Evolutionary conservation across 441 rosid species (phyloP), one percentile per base, ranked within the genome.

Genomic region (Gossypium gossypioides): DNA sequence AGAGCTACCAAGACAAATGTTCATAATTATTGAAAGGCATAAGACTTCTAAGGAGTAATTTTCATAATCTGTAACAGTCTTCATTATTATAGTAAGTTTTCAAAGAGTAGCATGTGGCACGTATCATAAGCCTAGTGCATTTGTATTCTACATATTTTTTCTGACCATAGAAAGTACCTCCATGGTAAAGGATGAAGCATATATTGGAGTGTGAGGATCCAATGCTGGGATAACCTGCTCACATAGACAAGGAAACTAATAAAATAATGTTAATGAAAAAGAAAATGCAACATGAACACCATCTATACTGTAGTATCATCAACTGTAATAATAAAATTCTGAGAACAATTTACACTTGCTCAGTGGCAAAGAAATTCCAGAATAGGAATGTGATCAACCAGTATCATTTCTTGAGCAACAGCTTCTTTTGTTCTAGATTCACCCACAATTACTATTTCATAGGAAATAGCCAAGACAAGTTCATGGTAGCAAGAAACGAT

Each of bases 131-230:
- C 61, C 42, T 51, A 10, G 61, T 32, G 7, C 32, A 69, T 44
- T 19, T 10, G 13, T 65, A 42, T 42, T 51, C 9, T 24, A 24
- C 13, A 46, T 46, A 46, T 46, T 66, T 21, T 25, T n/a, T 68
- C 59, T 16, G 55, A 24, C 24, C 59, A 61, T 40, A 32, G 71
- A 61, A 68, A 50, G 72, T 82, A 94, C 98, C 98, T 94, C 97
- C 96, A 89, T 89, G 61, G 98, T 94, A 73, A 94, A 94, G 77
- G 98, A 94, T 68, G 98, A 94, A 13, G 98, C 89, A 77, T 73
- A 91, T 81, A 94, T 90, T 16, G 98, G 97, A 25, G 96, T 91
- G 72, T 67, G 77, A 60, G 85, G 40, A 85, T 94, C 98, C 87
- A 94, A 71, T 48, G 97, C 96, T 4, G 98, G 96, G 78, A 94